These are phyloP conservation scores for Parathielavia hyrcaniae DNA, from an alignment of 495 filamentous ascomycete genomes.

Conservation along the genomic window DNA sequence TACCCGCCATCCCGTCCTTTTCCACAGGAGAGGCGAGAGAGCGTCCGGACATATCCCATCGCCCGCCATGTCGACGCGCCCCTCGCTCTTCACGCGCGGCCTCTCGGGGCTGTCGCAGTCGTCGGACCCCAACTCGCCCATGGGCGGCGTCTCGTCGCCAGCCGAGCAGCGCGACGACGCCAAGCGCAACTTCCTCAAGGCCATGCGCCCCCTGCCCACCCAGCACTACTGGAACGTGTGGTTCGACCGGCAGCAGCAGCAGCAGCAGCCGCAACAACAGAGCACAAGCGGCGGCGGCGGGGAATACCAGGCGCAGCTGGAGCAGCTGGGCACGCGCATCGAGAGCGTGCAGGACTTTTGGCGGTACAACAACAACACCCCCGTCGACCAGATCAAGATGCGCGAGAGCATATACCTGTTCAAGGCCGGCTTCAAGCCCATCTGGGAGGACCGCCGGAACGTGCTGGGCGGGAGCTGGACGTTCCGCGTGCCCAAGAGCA, in stretches of 20 bases:
- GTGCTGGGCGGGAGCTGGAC: slow-evolving; percentile 76
- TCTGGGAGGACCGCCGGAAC: slow-evolving; percentile 90
- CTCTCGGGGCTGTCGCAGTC: slow-evolving; percentile 48
- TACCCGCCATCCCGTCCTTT: neutral
- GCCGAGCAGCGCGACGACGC: slow-evolving; percentile 54
- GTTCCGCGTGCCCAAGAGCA: slow-evolving; percentile 72
- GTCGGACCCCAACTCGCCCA: slow-evolving; percentile 44
- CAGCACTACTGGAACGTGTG: slow-evolving; percentile 59
- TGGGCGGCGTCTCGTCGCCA: slow-evolving; percentile 47
- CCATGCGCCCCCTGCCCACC: slow-evolving; percentile 53
- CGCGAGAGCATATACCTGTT: slow-evolving; percentile 83
- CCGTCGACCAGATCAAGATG: slow-evolving; percentile 66
- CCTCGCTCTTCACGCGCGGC: slow-evolving; percentile 49
- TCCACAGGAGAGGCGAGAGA: neutral
- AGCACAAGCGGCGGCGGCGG: slow-evolving; percentile 4
- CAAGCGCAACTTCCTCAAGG: slow-evolving; percentile 54
- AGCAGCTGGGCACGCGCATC: slow-evolving; percentile 61
- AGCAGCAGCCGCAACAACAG: slow-evolving; percentile 13
- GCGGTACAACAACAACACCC: slow-evolving; percentile 84
- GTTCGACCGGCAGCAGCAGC: slow-evolving; percentile 45
- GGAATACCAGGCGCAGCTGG: slow-evolving; percentile 59
- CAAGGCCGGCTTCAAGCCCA: slow-evolving; percentile 74
- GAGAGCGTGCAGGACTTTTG: slow-evolving; percentile 76
- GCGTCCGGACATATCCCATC: neutral
- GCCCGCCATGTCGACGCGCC: slow-evolving; percentile 43